Percentiles rank a stretch among this genome's conserved stretches.
phyloP scores from a whole-genome alignment of 129 eudicot species.

The Heracleum sosnowskyi region DNA sequence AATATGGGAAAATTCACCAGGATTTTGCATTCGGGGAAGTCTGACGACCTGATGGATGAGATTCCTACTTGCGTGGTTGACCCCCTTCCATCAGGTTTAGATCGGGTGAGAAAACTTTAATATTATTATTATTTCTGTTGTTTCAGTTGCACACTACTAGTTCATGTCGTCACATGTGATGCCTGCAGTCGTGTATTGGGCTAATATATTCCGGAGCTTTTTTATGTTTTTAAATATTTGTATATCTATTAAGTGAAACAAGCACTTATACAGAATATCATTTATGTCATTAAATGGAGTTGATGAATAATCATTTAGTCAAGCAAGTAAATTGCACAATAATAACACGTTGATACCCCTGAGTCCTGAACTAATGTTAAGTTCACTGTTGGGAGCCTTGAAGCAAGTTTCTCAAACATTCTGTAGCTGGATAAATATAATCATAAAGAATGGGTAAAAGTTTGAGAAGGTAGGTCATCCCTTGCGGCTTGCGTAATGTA shows the following conservation, averaged over 20 bases:
- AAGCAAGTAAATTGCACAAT: neutral
- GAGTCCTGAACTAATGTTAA: neutral
- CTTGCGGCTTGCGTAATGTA: neutral
- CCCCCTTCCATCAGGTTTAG: slow-evolving; percentile 66
- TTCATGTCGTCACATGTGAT: neutral
- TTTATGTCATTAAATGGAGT: neutral
- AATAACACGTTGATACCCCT: neutral
- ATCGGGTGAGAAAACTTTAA: slow-evolving; percentile 47
- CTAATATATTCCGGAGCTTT: neutral
- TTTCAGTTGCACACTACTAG: neutral
- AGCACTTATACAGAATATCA: neutral
- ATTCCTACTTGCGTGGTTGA: slow-evolving; percentile 66
- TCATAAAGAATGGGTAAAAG: neutral
- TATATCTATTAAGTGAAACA: neutral
- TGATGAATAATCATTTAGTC: neutral
- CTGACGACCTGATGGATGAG: slow-evolving; percentile 62
- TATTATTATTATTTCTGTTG: neutral
- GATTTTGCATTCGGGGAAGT: slow-evolving; percentile 57
- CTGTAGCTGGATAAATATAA: neutral
- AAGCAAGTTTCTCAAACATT: neutral
- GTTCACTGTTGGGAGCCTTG: neutral
- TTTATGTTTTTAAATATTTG: neutral
- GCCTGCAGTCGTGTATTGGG: neutral
- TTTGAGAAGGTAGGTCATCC: neutral
- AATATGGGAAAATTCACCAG: slow-evolving; percentile 71